Evolutionary conservation across 768 basidiomycete species (phyloP), one percentile per base, ranked within the genome.

Genomic region (Royoungia palumana): DNA sequence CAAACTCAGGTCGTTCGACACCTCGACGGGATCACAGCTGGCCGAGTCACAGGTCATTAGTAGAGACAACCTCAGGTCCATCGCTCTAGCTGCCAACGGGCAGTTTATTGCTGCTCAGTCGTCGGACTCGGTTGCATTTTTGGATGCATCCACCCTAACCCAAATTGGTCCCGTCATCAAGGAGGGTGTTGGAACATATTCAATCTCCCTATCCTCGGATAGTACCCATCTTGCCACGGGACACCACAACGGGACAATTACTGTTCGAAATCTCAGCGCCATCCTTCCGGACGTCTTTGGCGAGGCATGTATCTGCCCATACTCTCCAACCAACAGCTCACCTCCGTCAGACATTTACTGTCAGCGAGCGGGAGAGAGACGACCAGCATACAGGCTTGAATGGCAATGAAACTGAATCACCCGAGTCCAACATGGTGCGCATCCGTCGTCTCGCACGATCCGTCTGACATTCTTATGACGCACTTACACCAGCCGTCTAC

Each of bases 251-350:
- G 49, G 49, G 1, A 41, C 38, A 28, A 10, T 53, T n/a, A 8
- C 20, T 12, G 4, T 53, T 28, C 30, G 40, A 9, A 22, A 39
- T 19, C 52, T 54, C 40, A n/a, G 20, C 3, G 2, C n/a, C 14
- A 3, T 41, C 44, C 28, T 51, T 28, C 21, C 42, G 2, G 35
- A 69, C 24, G 14, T 30, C 30, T 30, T 30, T 30, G 30, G 30
- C 6, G 6, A 3, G 12, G 30, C 6, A 30, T 13, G 30, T 12
- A 3, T 13, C 4, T 13, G 13, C 4, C 2, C 13, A 28, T 28
- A 6, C 30, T 3, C 30, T 14, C 13, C 30, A 30, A 2, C 30
- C 30, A 30, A 30, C 13, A 30, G 14, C 30, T 30, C 30, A 14
- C 11, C 14, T 13, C 6, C 30, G 14, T 30, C 6, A 30, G 30